A percentile compares a stretch with the other conserved stretches of the same genome.
Evolutionary conservation across 2,329 filamentous ascomycete genomes (phyloP).

Genomic region (Rugonectria rugulosa): DNA sequence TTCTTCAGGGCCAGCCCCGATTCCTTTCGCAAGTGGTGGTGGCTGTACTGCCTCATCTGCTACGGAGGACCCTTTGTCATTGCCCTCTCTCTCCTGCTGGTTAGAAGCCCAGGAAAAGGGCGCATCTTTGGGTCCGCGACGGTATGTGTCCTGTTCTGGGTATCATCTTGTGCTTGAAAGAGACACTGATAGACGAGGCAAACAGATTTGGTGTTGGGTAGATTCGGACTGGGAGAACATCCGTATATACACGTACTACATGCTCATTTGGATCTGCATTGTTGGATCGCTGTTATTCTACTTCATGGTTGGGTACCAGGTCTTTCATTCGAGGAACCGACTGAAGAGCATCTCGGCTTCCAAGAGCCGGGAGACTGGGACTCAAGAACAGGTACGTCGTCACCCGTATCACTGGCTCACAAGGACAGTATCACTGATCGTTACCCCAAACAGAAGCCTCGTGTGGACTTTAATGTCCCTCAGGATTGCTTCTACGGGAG

Average conservation of each 20-base stretch:
- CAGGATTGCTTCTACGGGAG: constrained; percentile 55
- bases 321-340: constrained; percentile 65
- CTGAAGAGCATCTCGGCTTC: constrained; percentile 59
- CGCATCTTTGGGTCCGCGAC: constrained; percentile 65
- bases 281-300: constrained; percentile 63
- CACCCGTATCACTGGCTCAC: too few species aligned
- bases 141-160: constrained; percentile 46
- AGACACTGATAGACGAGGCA: constrained; percentile 6
- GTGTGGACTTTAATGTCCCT: constrained; percentile 36
- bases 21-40: constrained; percentile 75
- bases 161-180: neutral
- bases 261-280: constrained; percentile 68
- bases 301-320: constrained; percentile 64
- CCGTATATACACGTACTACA: constrained; percentile 68
- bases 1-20: constrained; percentile 68
- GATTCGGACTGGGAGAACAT: constrained; percentile 60
- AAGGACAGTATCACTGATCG: constrained; percentile 4
- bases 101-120: constrained; percentile 49
- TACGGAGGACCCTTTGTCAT: constrained; percentile 77
- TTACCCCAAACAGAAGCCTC: constrained; percentile 19
- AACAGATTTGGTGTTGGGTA: constrained; percentile 70
- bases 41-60: constrained; percentile 73
- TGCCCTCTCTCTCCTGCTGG: constrained; percentile 69
- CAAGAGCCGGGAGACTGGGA: constrained; percentile 39
- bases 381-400: constrained; percentile 45